Base-by-base conservation (phyloP, 1,284 basidiomycete genomes). In the Sporisorium graminicola region DNA sequence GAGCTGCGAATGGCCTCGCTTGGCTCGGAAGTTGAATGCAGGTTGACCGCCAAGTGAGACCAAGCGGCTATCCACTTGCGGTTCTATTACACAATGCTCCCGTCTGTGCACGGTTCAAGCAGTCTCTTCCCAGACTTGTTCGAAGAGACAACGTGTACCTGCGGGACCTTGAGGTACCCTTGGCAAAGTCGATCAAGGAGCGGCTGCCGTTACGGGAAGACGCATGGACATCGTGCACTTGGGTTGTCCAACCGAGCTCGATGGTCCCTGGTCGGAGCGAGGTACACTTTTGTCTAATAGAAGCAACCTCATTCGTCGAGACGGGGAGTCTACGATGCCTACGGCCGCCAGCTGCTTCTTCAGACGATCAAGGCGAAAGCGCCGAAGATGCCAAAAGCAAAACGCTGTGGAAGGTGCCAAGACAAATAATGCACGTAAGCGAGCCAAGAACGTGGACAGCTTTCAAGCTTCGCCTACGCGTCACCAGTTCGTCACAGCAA, bases 361-460 rank as follows among this genome's bases (percentile, higher is more conserved):
- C 46, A n/a, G n/a, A n/a, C n/a, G n/a, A n/a, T n/a, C n/a, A 49
- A 26, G 35, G 24, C 7, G 35, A 26, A 43, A n/a, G 18, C 40
- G 20, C 18, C n/a, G 14, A 5, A 31, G 43, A 29, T 22, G 29
- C 43, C 18, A 7, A 3, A 7, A 9, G 26, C 1, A 42, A 27
- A 46, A 24, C 22, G 20, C 43, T 43, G 29, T 31, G 10, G 40
- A 13, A 29, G 22, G 42, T 18, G 67, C 62, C 61, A 61, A 70
- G 67, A 56, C 3, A 35, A 24, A 26, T n/a, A 27, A 22, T 14
- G 43, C 52, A n/a, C 22, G 22, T 53, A 60, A 65, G 67, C 67
- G 67, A 70, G 42, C 46, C 44, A n/a, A 57, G 67, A 70, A 70
- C 67, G 67, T 70, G 67, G 61, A 70, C 67, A 70, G 22, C 57